A percentile compares a stretch with the other conserved stretches of the same genome.
Evolutionary conservation across 2,329 filamentous ascomycete genomes (phyloP).

Genomic region (Albifimbria verrucaria): DNA sequence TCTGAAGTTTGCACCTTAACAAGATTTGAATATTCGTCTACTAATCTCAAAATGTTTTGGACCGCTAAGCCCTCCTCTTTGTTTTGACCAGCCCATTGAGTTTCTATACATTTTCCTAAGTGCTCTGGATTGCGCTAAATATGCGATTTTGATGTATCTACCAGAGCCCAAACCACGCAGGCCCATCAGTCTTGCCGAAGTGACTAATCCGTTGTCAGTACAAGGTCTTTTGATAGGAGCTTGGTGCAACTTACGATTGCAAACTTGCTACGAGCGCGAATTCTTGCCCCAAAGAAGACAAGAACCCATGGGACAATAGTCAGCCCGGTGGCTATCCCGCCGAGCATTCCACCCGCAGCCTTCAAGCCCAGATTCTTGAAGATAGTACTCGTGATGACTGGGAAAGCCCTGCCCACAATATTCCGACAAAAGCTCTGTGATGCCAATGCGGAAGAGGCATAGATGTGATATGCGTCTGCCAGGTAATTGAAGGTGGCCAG

Average conservation of each 20-base stretch:
- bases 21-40: too few relatives aligned
- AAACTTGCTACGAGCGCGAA: conserved; percentile 73
- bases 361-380: conserved; percentile 70
- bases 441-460: conserved; percentile 80
- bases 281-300: conserved; percentile 72
- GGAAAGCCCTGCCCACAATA: conserved; percentile 76
- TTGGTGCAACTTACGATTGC: conserved; percentile 50
- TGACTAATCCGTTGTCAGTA: conserved; percentile 2
- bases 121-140: too few relatives aligned
- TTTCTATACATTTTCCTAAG: too few relatives aligned
- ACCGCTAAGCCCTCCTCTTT: too few relatives aligned
- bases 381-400: conserved; percentile 70
- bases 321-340: conserved; percentile 64
- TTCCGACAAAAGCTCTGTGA: conserved; percentile 87
- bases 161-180: not conserved
- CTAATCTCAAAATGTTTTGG: too few relatives aligned
- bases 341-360: conserved; percentile 70
- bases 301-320: conserved; percentile 86
- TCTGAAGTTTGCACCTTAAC: too few relatives aligned
- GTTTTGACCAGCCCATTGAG: too few relatives aligned
- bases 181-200: not conserved
- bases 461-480: conserved; percentile 81
- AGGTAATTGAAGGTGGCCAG: conserved; percentile 91
- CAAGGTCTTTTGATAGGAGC: not conserved
- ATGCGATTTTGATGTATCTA: not conserved